Percentiles rank a stretch among this genome's conserved stretches.
phyloP scores from a whole-genome alignment of 495 filamentous ascomycete species.

The Penicillium cinerascens region DNA sequence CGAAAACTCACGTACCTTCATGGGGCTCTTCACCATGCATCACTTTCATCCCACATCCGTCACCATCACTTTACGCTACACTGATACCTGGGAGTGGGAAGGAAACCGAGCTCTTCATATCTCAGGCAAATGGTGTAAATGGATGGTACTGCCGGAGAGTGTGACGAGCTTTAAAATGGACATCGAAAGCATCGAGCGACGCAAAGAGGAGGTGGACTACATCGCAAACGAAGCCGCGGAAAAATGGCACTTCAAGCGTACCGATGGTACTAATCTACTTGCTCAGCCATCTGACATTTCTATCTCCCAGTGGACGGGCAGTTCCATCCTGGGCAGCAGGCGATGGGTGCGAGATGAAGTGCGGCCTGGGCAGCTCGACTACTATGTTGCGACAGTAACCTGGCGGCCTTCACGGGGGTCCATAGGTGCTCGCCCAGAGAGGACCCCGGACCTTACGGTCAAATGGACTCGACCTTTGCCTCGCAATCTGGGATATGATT shows the following conservation, averaged over 20 bases:
- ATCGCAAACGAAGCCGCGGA: constrained; percentile 16
- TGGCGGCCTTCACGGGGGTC: constrained; percentile 17
- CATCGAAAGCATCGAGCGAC: constrained; percentile 26
- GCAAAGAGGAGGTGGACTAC: constrained; percentile 24
- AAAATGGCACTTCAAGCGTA: constrained; percentile 24
- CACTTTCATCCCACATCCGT: constrained; percentile 20
- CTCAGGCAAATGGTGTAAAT: constrained; percentile 17
- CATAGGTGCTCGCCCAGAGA: background rate
- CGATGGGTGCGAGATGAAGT: constrained; percentile 30
- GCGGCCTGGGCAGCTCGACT: constrained; percentile 23
- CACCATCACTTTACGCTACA: constrained; percentile 28
- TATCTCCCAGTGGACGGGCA: constrained; percentile 26
- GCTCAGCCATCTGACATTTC: constrained; percentile 9
- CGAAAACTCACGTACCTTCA: constrained; percentile 11
- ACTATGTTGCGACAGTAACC: constrained; percentile 22
- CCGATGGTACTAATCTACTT: constrained; percentile 4
- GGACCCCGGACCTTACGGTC: background rate
- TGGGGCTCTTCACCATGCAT: constrained; percentile 11
- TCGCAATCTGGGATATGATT: background rate
- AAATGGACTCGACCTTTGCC: background rate
- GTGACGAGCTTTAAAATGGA: constrained; percentile 23
- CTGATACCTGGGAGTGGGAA: constrained; percentile 33
- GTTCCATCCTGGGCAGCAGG: constrained; percentile 11
- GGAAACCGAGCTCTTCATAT: constrained; percentile 16
- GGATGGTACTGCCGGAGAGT: constrained; percentile 19